phyloP scores from a whole-genome alignment of 306 rosid genomes.

The Argentina anserina region DNA sequence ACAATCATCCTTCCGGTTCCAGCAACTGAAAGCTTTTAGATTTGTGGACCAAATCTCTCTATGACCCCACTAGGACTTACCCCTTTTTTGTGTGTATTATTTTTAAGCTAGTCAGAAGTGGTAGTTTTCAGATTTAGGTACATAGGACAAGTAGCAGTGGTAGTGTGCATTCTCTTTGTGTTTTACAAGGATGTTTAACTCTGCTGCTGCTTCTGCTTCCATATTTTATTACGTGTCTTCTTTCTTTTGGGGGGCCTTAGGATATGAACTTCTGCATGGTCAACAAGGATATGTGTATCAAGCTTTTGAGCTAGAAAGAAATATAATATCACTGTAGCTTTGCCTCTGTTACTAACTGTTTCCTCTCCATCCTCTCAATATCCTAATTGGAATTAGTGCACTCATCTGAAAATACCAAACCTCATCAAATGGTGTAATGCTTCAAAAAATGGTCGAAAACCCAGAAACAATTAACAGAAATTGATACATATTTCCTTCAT shows the following conservation, averaged over 20 bases:
- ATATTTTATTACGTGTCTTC: conserved; percentile 32
- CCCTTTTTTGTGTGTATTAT: conserved; percentile 52
- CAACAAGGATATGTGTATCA: conserved; percentile 42
- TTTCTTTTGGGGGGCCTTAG: conserved; percentile 42
- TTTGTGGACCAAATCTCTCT: conserved; percentile 19
- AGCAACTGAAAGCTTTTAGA: conserved; percentile 34
- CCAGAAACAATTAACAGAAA: neutral
- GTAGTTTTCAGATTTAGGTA: conserved; percentile 56
- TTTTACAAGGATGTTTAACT: neutral
- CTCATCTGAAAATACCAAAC: neutral
- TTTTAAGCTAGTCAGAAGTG: conserved; percentile 36
- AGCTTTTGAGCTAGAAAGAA: conserved; percentile 50
- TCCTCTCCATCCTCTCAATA: neutral
- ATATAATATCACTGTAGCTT: conserved; percentile 43
- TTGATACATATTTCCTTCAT: neutral
- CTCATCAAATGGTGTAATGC: neutral
- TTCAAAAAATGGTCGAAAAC: neutral
- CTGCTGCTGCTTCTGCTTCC: conserved; percentile 35
- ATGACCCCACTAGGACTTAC: conserved; percentile 56
- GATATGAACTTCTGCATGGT: conserved; percentile 44
- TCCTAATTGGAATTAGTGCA: neutral
- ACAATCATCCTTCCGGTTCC: conserved; percentile 57
- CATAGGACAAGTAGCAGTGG: conserved; percentile 49
- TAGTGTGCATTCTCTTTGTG: conserved; percentile 1
- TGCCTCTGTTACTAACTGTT: conserved; percentile 5